These are phyloP conservation scores for Mycena filopes DNA, from an alignment of 768 basidiomycete genomes.

Conservation along the genomic window DNA sequence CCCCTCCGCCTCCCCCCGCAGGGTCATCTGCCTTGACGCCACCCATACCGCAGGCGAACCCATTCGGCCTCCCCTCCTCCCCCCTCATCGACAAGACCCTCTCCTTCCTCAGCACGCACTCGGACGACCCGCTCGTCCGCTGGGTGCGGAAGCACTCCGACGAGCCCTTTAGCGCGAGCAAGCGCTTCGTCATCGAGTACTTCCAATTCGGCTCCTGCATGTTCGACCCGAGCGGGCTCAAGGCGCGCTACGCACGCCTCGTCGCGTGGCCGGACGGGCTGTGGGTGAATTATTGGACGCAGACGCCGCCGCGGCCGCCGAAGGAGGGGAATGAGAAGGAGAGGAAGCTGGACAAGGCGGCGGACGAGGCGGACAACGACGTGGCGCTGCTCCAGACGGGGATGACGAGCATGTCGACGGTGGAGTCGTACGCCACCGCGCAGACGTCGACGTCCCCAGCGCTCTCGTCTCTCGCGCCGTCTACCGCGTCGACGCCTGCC, in stretches of 20 bases:
- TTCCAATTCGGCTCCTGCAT: slow-evolving; percentile 69
- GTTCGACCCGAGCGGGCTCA: slow-evolving; percentile 64
- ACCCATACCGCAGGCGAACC: slow-evolving; percentile 24
- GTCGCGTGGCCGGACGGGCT: slow-evolving; percentile 61
- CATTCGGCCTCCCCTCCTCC: slow-evolving; percentile 27
- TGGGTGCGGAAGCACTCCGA: slow-evolving; percentile 66
- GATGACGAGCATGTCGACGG: slow-evolving; percentile 26
- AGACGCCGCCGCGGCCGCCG: slow-evolving; percentile 46
- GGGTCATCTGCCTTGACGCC: slow-evolving; percentile 27
- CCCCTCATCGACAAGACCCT: slow-evolving; percentile 50
- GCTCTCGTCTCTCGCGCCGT: not conserved
- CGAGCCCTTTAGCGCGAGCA: slow-evolving; percentile 59
- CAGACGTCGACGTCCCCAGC: not conserved
- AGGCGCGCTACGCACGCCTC: slow-evolving; percentile 58
- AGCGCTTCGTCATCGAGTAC: slow-evolving; percentile 63
- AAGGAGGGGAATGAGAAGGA: slow-evolving; percentile 26
- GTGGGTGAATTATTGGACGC: slow-evolving; percentile 74
- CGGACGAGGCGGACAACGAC: slow-evolving; percentile 39
- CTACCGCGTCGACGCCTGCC: not conserved
- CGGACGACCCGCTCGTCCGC: slow-evolving; percentile 55
- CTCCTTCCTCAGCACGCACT: slow-evolving; percentile 50
- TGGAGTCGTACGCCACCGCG: slow-evolving; percentile 14
- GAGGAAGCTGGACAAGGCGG: slow-evolving; percentile 24
- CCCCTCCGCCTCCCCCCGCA: slow-evolving; percentile 25
- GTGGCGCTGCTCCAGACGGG: slow-evolving; percentile 42